Base-by-base conservation (phyloP, 129 eudicot genomes). In the Artemisia tridentata region DNA sequence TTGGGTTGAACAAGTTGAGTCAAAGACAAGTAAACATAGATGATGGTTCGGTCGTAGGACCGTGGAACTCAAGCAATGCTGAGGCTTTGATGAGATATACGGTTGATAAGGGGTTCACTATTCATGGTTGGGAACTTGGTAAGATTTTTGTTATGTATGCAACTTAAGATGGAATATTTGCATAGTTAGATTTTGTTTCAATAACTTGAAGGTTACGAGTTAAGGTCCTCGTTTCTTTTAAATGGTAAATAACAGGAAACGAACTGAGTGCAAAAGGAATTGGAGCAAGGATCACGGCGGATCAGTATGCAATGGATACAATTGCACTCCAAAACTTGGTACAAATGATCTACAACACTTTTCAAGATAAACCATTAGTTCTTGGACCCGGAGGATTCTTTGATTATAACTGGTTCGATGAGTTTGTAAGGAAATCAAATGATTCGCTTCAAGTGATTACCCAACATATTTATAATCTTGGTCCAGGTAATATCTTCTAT, bases 371-470 rank as follows among this genome's bases (percentile, higher is more conserved):
- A 82, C 96, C 98, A 8, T 11, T 81, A 15, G 85, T 92, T 23
- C 78, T 92, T 13, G 88, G 88, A 61, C 98, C 98, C 18, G 98
- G 98, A 60, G 98, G 98, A n/a, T 86, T 92, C 78, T 89, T 86
- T 62, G 84, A 85, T 31, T 74, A 68, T 45, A 73, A 61, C 27
- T 92, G 98, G 98, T 86, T 89, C 51, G 15, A 72, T 5, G 79
- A 77, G 43, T 86, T 65, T 63, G 31, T 84, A 13, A 47, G 53
- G 55, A 79, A 84, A 78, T 56, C 96, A 17, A 73, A 82, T 7
- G 73, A 72, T 72, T 76, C 95, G 31, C 89, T 91, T 69, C 92
- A 91, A 75, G 96, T 66, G 20, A 65, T 84, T 41, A 88, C 96
- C 27, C 96, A 91, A 45, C 96, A 91, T 53, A 82, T 91, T 48